Evolutionary conservation across 257 asterid species (phyloP), one percentile per base, ranked within the genome.

Genomic region (Fraxinus anomala): DNA sequence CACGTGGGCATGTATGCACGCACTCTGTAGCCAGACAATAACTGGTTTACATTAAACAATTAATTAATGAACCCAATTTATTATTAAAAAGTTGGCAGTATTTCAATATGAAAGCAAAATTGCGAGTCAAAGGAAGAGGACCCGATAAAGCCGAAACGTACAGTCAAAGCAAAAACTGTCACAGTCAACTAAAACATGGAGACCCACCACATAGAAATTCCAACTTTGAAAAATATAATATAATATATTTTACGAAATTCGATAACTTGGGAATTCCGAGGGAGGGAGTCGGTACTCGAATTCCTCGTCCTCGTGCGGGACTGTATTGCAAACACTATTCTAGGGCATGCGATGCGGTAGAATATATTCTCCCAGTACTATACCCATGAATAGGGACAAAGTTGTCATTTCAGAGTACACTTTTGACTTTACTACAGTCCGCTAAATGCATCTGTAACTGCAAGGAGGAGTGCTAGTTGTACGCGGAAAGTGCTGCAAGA

Each of bases 121-220:
- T 24, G 54, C 49, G 77, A 39, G 86, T 86, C 85, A 80, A 87
- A 86, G 78, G 77, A 65, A 47, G 31, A 74, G 63, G 73, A 66
- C 72, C 40, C 47, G 73, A 81, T 77, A 79, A 63, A 71, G 68
- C 78, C 75, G 17, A 69, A 5, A 21, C 24, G 75, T 75, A 56
- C 82, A 75, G 77, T 81, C 89, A 83, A 86, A 80, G 77, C 33
- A 51, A 67, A 77, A 76, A 31, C 82, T 79, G 84, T 84, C 86
- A 37, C 70, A 76, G 82, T 82, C 87, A 82, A 80, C 66, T 68
- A 34, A 23, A 3, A n/a, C 9, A 19, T 19, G 77, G 37, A 69
- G 24, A 49, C 69, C 47, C 77, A 28, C 68, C 17, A 7, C 47
- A 6, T 37, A 28, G 6, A 42, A 51, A 14, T 26, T 7, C 34